Conservation (phyloP, 2,329 filamentous ascomycete species). For the Claviceps africana region DNA sequence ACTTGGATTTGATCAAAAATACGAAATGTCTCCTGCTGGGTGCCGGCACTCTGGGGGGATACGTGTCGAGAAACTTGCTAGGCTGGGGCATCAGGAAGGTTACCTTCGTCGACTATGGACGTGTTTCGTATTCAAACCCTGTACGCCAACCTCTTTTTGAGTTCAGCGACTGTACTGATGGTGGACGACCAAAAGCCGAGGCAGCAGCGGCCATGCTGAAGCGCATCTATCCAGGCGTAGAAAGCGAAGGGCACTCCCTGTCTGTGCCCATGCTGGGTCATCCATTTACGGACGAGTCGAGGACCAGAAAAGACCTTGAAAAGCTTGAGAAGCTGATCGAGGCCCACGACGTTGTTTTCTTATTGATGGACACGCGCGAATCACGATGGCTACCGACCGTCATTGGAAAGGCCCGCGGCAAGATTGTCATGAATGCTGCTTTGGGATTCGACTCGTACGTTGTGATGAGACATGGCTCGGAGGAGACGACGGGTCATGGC, state of each 20-base stretch:
- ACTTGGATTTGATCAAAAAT: conserved; percentile 78
- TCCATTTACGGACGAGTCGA: conserved; percentile 59
- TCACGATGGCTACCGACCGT: conserved; percentile 91
- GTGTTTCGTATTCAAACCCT: conserved; percentile 90
- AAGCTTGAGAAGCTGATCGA: conserved; percentile 61
- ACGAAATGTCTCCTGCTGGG: conserved; percentile 84
- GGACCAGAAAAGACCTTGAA: conserved; percentile 60
- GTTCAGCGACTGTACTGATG: conserved; percentile 76
- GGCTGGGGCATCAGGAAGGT: conserved; percentile 94
- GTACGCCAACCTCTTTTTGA: conserved; percentile 87
- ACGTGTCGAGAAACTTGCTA: conserved; percentile 82
- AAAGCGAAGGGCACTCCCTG: conserved; percentile 64
- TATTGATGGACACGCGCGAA: conserved; percentile 95
- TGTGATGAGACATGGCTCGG: conserved; percentile 85
- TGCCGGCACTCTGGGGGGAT: conserved; percentile 84
- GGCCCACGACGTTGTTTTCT: conserved; percentile 79
- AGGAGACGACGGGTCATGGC: conserved; percentile 39
- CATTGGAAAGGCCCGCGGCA: conserved; percentile 83
- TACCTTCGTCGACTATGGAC: conserved; percentile 88
- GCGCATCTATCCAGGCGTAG: conserved; percentile 82
- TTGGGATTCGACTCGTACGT: conserved; percentile 94
- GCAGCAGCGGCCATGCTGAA: conserved; percentile 67
- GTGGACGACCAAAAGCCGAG: conserved; percentile 70
- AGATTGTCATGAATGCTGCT: conserved; percentile 94
- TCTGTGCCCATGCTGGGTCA: conserved; percentile 94